Evolutionary conservation across 1,139 yeast genomes (phyloP).

Genomic region (Suhomyces maxii): DNA sequence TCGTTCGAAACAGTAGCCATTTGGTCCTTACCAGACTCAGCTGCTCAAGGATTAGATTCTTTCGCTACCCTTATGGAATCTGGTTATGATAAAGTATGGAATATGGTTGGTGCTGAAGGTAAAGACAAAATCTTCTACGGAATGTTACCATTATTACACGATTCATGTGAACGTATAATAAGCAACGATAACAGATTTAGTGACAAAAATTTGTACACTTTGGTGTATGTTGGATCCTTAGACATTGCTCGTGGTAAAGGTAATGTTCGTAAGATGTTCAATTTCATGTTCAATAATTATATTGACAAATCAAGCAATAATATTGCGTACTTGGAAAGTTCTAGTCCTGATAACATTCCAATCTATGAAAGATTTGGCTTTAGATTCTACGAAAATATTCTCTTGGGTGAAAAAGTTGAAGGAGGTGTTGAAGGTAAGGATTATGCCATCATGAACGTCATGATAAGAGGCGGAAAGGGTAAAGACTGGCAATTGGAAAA

Average conservation of each 20-base stretch:
- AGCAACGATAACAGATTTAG: slow-evolving; percentile 34
- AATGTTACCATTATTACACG: slow-evolving; percentile 58
- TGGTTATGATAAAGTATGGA: slow-evolving; percentile 57
- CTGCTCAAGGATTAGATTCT: slow-evolving; percentile 43
- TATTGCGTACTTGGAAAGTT: slow-evolving; percentile 59
- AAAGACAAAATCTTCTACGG: slow-evolving; percentile 55
- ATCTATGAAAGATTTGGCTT: slow-evolving; percentile 62
- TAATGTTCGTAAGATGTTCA: slow-evolving; percentile 57
- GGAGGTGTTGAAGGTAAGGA: slow-evolving; percentile 44
- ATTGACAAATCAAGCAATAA: slow-evolving; percentile 46
- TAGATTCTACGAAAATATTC: slow-evolving; percentile 47
- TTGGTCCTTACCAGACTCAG: slow-evolving; percentile 60
- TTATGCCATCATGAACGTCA: slow-evolving; percentile 56
- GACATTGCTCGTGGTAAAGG: slow-evolving; percentile 68
- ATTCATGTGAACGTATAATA: slow-evolving; percentile 43
- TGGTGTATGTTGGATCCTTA: slow-evolving; percentile 62
- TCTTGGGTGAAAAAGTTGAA: slow-evolving; percentile 43
- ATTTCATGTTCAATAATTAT: slow-evolving; percentile 52
- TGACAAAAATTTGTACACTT: slow-evolving; percentile 49
- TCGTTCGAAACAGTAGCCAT: slow-evolving; percentile 63
- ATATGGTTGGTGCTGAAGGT: slow-evolving; percentile 52
- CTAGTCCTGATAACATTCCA: slow-evolving; percentile 53
- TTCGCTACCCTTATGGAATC: slow-evolving; percentile 54
- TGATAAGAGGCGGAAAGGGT: slow-evolving; percentile 53
- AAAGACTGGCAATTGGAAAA: slow-evolving; percentile 31